phyloP scores from a whole-genome alignment of 2,329 filamentous ascomycete species.

The Aspergillus sp. region DNA sequence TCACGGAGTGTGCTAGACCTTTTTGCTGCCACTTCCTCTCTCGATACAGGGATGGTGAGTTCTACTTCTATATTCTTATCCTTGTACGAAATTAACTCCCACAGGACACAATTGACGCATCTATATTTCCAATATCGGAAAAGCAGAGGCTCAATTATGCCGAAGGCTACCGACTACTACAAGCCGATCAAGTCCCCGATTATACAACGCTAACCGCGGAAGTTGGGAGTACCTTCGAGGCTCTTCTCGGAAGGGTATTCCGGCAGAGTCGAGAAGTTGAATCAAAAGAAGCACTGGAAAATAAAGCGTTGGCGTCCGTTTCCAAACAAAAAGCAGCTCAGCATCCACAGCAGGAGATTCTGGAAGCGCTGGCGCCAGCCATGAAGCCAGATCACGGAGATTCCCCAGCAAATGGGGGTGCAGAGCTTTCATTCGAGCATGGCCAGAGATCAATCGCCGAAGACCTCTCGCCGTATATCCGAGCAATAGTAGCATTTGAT shows the following conservation, averaged over 20 bases:
- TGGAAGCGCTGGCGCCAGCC: slow-evolving; percentile 53
- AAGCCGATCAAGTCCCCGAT: slow-evolving; percentile 50
- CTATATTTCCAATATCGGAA: slow-evolving; percentile 57
- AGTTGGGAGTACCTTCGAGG: slow-evolving; percentile 33
- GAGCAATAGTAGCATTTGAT: slow-evolving; percentile 78
- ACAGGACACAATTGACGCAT: slow-evolving; percentile 60
- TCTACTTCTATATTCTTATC: background rate
- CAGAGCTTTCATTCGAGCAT: slow-evolving; percentile 73
- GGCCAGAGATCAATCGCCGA: slow-evolving; percentile 63
- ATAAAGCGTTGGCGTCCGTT: slow-evolving; percentile 31
- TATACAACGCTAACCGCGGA: slow-evolving; percentile 40
- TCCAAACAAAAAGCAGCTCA: slow-evolving; percentile 15
- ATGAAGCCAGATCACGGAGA: slow-evolving; percentile 40
- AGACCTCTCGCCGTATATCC: slow-evolving; percentile 88
- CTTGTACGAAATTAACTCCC: slow-evolving; percentile 16
- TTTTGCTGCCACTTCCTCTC: slow-evolving; percentile 28
- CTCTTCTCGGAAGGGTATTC: slow-evolving; percentile 28
- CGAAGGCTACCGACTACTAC: slow-evolving; percentile 54
- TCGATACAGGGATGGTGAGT: slow-evolving; percentile 31
- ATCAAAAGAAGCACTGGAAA: slow-evolving; percentile 25
- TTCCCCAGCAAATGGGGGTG: slow-evolving; percentile 32
- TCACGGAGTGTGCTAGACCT: slow-evolving; percentile 39
- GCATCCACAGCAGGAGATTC: slow-evolving; percentile 42
- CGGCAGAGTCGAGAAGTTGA: slow-evolving; percentile 17
- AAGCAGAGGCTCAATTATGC: slow-evolving; percentile 57